Evolutionary conservation across 306 rosid species (phyloP).

Genomic region (Styphnolobium japonicum): DNA sequence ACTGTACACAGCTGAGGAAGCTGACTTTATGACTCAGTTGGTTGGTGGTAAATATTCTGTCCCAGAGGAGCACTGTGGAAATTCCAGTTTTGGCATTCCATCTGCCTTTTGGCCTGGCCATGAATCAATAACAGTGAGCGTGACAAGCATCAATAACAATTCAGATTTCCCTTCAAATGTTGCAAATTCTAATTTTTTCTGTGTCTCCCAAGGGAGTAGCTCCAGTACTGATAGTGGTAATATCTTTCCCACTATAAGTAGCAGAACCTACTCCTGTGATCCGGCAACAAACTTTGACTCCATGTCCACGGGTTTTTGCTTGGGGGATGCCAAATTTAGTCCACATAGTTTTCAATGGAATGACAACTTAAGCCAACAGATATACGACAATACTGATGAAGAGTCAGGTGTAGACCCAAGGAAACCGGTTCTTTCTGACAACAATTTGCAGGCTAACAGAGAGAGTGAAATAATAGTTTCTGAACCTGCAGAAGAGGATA

Average conservation of each 20-base stretch:
- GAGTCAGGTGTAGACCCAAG: constrained; percentile 28
- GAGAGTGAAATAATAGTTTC: constrained; percentile 26
- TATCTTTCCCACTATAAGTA: constrained; percentile 20
- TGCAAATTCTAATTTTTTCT: constrained; percentile 26
- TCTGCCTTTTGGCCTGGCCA: constrained; percentile 38
- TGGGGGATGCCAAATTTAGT: constrained; percentile 30
- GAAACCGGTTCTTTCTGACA: constrained; percentile 26
- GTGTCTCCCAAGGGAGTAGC: constrained; percentile 35
- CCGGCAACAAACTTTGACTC: constrained; percentile 29
- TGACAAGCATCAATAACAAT: constrained; percentile 29
- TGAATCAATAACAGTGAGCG: constrained; percentile 28
- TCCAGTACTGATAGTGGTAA: constrained; percentile 3
- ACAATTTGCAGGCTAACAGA: constrained; percentile 15
- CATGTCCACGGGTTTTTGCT: constrained; percentile 17
- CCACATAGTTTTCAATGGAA: constrained; percentile 29
- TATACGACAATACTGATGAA: constrained; percentile 38
- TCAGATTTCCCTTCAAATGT: constrained; percentile 43
- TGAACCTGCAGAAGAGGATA: constrained; percentile 29
- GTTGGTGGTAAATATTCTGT: constrained; percentile 25
- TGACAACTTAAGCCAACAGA: constrained; percentile 38
- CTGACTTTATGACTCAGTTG: constrained; percentile 61
- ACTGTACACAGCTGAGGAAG: constrained; percentile 52
- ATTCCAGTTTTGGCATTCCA: constrained; percentile 42
- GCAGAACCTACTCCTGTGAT: constrained; percentile 29
- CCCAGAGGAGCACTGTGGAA: constrained; percentile 28